Base-by-base conservation (phyloP, 2,329 filamentous ascomycete species). In the Trichoderma brevicompactum region DNA sequence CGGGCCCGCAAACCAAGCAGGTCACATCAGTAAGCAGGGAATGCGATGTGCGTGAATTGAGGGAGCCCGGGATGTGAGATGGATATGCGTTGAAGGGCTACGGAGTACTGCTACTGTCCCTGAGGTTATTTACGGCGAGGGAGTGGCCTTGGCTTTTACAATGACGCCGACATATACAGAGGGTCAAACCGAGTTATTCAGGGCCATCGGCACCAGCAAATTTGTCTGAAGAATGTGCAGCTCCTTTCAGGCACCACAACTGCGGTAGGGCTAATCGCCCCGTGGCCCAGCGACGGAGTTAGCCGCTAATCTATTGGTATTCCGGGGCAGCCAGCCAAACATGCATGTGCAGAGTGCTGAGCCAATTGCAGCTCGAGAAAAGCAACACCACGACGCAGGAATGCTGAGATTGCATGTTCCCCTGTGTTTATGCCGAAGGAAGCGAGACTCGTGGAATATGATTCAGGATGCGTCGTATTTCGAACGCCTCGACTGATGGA, bases 261-360 rank as follows among this genome's bases (percentile, higher is more conserved):
- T 28, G 23, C 23, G 23, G 23, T 28, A 28, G 23, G 23, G 23
- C 23, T 28, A 28, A 28, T 28, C 23, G 23, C 23, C 23, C 23
- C 23, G 23, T 28, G 23, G 23, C 23, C 23, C 50, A 19, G 50
- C 54, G 38, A 43, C 38, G 36, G 48, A 34, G 32, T 34, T 34
- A 4, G 59, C 59, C 46, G 59, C 59, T 44, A 43, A 49, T 50
- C 40, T n/a, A 28, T 38, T 52, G 48, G 48, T n/a, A 52, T 44
- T 34, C 38, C 50, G 56, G 49, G 49, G 60, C 28, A 32, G 40
- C 32, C 59, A 53, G 17, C 59, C 49, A 54, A 63, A 46, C 40
- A 54, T 44, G 59, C 55, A 63, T 63, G 59, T 63, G 59, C 59
- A 63, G 23, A 28, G 17, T 28, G 38, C 49, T 44, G 59, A 23